Evolutionary conservation across 208 protist species (phyloP), one percentile per base, ranked within the genome.

Genomic region (Acanthamoeba quina): DNA sequence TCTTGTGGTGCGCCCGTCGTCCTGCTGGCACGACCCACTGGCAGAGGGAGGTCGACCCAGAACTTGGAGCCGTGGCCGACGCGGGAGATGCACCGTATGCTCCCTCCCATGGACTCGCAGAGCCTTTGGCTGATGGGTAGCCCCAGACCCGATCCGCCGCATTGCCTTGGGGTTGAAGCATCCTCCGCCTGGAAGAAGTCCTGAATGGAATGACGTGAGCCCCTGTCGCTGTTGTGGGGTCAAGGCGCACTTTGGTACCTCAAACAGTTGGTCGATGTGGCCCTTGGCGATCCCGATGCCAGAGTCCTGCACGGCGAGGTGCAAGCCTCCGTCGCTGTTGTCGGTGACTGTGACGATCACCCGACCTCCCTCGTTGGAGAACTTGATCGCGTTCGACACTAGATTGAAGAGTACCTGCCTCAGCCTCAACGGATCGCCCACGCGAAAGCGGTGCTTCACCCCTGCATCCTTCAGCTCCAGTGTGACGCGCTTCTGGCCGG

Each of bases 201-300:
- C 34, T 37, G 34, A 37, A 37, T 37, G 34, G 34, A 37, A 37
- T 37, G 34, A 37, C 34, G 34, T 37, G 34, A 37, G 34, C 34
- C 34, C 34, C 34, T 37, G 34, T 37, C 34, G 34, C 34, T 37
- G 34, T 37, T 37, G 34, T 37, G 34, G 34, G 34, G 34, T 37
- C 34, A 37, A 37, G 34, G 34, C 34, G 34, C 54, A 60, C 34
- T 29, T 9, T 10, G 15, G 49, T 64, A 89, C 82, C 82, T 89
- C 58, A 41, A 96, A 96, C 0, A 96, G 31, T 21, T 82, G 47
- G 9, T 82, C 19, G 2, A 94, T n/a, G 7, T 82, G 89, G 31
- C 94, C 83, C 5, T 95, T 58, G 10, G 95, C 60, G 34, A 96
- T 96, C 34, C 95, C 95, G 34, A 92, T 95, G 49, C 95, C 95